Evolutionary conservation across 495 filamentous ascomycete genomes (phyloP), one percentile per base, ranked within the genome.

Genomic region (Aspergillus biplanus): DNA sequence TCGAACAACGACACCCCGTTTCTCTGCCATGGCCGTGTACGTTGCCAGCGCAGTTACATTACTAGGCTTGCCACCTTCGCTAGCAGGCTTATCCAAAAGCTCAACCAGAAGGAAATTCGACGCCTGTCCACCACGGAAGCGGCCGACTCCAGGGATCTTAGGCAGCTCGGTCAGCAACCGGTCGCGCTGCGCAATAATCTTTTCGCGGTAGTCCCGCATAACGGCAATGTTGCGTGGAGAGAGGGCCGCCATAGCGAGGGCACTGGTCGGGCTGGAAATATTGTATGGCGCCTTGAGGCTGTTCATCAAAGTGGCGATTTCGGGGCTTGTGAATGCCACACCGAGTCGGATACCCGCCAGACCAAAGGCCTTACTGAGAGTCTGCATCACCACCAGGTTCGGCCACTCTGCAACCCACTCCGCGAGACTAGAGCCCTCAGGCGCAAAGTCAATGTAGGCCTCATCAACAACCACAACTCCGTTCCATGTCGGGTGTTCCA

Each of bases 371-470:
- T 99, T 99, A 69, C 90, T 93, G 12, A 97, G 80, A 1, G 95
- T 98, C 79, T 99, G 95, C 93, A 97, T 95, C 39, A 99, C 92
- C 21, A 97, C 93, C 11, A 99, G 82, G 71, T 98, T 99, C n/a
- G 94, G 93, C 87, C 88, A 96, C 69, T 96, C 92, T 15, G 80
- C 82, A 8, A 95, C 94, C 91, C 90, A 96, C 72, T 96, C 90
- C n/a, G 95, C 95, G 16, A 97, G 82, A 71, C 87, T 91, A 35
- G 89, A 85, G 21, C 87, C 88, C 46, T 90, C 85, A 0, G 89
- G 85, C 16, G 96, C 88, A 67, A 98, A 99, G 74, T 99, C 95
- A 64, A 99, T 87, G 76, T 99, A 99, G 34, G 95, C 95, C 78
- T 99, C 95, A 74, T 99, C 96, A 46, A 99, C 80, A 16, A 97